Base-by-base conservation (phyloP, 2,329 filamentous ascomycete species). In the Pyrenophora graminea region DNA sequence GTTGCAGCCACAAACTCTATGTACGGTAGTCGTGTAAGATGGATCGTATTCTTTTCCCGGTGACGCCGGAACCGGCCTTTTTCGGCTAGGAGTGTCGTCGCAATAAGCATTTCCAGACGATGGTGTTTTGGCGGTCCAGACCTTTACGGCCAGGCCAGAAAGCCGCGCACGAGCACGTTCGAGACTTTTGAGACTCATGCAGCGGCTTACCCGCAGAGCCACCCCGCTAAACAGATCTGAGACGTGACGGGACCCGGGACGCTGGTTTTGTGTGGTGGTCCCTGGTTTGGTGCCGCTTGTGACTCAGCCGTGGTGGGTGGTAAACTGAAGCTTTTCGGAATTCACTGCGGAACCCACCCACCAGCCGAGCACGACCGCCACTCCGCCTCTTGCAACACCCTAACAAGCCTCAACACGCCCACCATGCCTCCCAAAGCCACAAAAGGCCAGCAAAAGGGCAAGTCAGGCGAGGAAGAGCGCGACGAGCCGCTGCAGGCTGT, bases 401-500 rank as follows among this genome's bases (percentile, higher is more conserved):
- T 17, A 21, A 34, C 10, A 6, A 34, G 15, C 2, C 18, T 10
- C 39, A 63, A 45, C 7, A 81, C 81, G 79, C 70, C 78, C 41
- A 63, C 42, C 7, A 81, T 81, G 79, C 70, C 78, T 31, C 78
- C 79, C 2, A 81, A 80, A 62, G 69, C 68, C 39, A 76, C 77
- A 53, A 80, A 78, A 59, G 72, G 68, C 44, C 67, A 76, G 45
- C 64, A 70, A 23, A 71, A 71, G 56, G 53, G 63, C 45, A 77
- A 77, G 48, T 51, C 55, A 37, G 73, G 73, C 30, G 79, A 85
- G 34, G 84, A 85, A 55, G 80, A 84, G 68, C 79, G 81, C 51
- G 83, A 85, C 59, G 82, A 86, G 57, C 80, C 82, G 13, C 76
- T 87, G 27, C 84, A 86, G 75, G 85, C 85, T 39, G 83, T 87